phyloP scores from a whole-genome alignment of 345 rosid species.

The Litchi chinensis region DNA sequence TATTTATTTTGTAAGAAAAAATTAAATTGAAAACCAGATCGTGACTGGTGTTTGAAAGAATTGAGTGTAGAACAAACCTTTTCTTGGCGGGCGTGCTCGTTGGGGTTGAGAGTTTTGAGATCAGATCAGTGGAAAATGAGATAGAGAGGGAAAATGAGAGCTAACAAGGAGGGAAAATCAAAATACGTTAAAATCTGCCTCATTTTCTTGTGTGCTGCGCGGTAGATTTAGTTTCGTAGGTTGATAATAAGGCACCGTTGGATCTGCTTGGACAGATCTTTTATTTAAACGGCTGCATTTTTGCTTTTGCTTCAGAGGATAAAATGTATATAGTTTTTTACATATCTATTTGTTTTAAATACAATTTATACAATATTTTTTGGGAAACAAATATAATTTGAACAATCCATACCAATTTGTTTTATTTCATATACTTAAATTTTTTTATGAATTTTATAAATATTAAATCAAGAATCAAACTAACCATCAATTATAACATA shows the following conservation, averaged over 20 bases:
- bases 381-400: too few relatives aligned
- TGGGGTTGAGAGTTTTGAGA: background rate
- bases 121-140: background rate
- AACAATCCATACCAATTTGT: too few relatives aligned
- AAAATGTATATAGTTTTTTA: too few relatives aligned
- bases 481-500: too few relatives aligned
- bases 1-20: too few relatives aligned
- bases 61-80: background rate
- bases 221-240: background rate
- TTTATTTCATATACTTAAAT: too few relatives aligned
- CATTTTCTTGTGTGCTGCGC: background rate
- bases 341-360: too few relatives aligned
- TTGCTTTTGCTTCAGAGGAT: background rate
- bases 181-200: background rate
- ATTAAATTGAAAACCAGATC: background rate
- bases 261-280: background rate
- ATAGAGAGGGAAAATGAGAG: background rate
- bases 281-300: background rate
- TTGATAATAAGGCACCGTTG: background rate
- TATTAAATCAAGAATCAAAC: too few relatives aligned
- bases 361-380: too few relatives aligned
- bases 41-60: background rate
- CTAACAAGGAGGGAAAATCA: conserved; percentile 10
- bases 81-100: background rate
- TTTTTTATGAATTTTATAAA: too few relatives aligned